Base-by-base conservation (phyloP, 2,329 filamentous ascomycete genomes). In the Xylaria sp. region DNA sequence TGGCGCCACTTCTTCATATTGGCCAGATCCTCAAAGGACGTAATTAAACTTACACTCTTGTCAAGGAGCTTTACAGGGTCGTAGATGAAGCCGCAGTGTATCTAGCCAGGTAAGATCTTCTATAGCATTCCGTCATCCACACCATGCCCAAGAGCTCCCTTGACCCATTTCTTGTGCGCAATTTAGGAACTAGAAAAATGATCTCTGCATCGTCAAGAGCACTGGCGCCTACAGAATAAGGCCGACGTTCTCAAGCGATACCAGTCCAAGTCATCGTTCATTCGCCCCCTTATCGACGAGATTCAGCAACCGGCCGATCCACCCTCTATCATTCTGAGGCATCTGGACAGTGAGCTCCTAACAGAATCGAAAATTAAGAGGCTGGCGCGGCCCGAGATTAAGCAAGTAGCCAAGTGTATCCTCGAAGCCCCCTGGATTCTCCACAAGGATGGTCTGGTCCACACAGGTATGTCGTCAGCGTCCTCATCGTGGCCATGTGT, bases 221-320 rank as follows among this genome's bases (percentile, higher is more conserved):
- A 66, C 71, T 31, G 61, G 69, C 67, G 64, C 12, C 55, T 71
- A 15, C 50, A 52, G 54, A 73, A 73, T 46, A 71, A 76, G 76
- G 64, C 70, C 59, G 64, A 66, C 17, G 55, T 72, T 46, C 64
- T 71, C 15, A 66, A 65, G 56, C 65, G 57, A 51, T 70, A 67
- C 57, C 68, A 71, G 63, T 38, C 50, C 25, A 21, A 65, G 47
- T 69, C 66, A 1, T 65, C 57, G 11, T 70, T 65, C 57, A 50
- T 72, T 31, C 69, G 70, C 37, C 71, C 70, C 11, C 51, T 72
- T 21, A 38, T 70, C 17, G 69, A 73, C 55, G 61, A 72, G 28
- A 70, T 72, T 38, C 17, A 60, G 19, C 61, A 70, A 37, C 70
- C 68, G 45, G 58, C 66, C 14, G 52, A 55, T 46, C 40, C 52